Percentiles rank a stretch among this genome's conserved stretches.
Conservation (phyloP, 2,329 filamentous ascomycete genomes). For the Epichloe brachyelytri region DNA sequence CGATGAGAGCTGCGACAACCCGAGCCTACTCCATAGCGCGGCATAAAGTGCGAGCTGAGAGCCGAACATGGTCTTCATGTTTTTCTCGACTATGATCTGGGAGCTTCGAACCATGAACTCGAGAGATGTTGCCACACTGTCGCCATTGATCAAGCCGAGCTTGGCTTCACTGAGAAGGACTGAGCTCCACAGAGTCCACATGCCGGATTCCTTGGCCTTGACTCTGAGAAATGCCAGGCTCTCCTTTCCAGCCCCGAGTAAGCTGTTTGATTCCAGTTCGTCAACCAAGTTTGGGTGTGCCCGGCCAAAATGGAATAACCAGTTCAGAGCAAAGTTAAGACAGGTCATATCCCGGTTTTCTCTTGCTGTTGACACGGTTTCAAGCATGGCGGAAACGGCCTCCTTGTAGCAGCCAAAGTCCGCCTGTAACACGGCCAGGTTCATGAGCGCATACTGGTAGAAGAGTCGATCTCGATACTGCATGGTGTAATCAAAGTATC, state of each 20-base stretch:
- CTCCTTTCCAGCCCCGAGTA: conserved; percentile 68
- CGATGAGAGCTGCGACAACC: conserved; percentile 41
- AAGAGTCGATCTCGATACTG: conserved; percentile 70
- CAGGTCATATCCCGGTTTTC: conserved; percentile 89
- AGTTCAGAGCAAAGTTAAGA: conserved; percentile 88
- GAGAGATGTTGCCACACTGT: conserved; percentile 48
- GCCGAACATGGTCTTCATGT: conserved; percentile 60
- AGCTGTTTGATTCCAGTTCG: conserved; percentile 55
- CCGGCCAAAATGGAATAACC: conserved; percentile 90
- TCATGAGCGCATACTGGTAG: conserved; percentile 91
- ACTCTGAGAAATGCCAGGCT: conserved; percentile 71
- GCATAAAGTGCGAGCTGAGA: conserved; percentile 61
- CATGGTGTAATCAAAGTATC: conserved; percentile 96
- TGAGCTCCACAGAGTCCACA: conserved; percentile 75
- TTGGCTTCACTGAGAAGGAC: conserved; percentile 79
- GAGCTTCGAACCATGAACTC: conserved; percentile 75
- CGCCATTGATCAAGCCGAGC: conserved; percentile 59
- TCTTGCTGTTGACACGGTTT: conserved; percentile 85
- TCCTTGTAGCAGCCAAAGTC: conserved; percentile 89
- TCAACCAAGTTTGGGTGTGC: conserved; percentile 65
- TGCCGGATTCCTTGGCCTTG: conserved; percentile 74
- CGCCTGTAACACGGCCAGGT: conserved; percentile 82
- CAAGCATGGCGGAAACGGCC: conserved; percentile 86
- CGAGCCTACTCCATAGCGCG: conserved; percentile 64
- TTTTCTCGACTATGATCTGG: conserved; percentile 66